A percentile compares a stretch with the other conserved stretches of the same genome.
Evolutionary conservation across 2,329 filamentous ascomycete species (phyloP).

Genomic region (Teratosphaeria destructans): DNA sequence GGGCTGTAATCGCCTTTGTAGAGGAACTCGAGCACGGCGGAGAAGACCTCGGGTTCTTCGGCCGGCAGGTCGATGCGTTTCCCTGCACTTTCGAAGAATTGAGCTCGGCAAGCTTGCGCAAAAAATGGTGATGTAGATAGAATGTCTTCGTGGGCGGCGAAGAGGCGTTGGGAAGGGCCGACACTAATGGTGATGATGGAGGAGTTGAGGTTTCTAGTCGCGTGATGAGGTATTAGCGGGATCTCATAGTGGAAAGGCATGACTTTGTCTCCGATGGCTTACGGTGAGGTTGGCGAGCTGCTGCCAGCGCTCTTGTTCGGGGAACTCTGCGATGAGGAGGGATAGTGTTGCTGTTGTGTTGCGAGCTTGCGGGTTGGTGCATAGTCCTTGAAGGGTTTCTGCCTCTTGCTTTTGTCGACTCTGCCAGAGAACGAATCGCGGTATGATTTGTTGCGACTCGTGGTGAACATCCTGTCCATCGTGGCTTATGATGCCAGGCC

Average conservation of each 20-base stretch:
- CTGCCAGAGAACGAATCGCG: constrained; percentile 25
- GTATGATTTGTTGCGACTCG: constrained; percentile 21
- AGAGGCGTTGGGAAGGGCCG: constrained; percentile 60
- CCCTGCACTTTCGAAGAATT: constrained; percentile 50
- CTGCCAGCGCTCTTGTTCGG: constrained; percentile 14
- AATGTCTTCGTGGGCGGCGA: constrained; percentile 83
- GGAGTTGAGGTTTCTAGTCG: constrained; percentile 37
- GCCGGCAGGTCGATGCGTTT: constrained; percentile 73
- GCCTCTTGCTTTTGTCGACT: constrained; percentile 24
- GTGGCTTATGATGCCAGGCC: not conserved
- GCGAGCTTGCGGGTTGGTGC: constrained; percentile 16
- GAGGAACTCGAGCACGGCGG: constrained; percentile 78
- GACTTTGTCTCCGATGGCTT: constrained; percentile 6
- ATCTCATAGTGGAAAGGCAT: too few species aligned
- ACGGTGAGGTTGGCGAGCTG: constrained; percentile 23
- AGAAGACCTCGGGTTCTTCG: constrained; percentile 85
- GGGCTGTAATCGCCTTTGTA: constrained; percentile 94
- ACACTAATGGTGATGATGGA: constrained; percentile 82
- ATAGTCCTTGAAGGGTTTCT: constrained; percentile 25
- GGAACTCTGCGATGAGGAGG: constrained; percentile 18
- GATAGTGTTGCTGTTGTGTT: constrained; percentile 10
- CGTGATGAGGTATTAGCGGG: constrained; percentile 8
- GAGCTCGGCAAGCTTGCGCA: constrained; percentile 49
- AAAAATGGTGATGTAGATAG: constrained; percentile 74
- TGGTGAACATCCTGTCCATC: constrained; percentile 18